Percentiles rank a stretch among this genome's conserved stretches.
phyloP scores from a whole-genome alignment of 345 rosid genomes.

The Citrus sinensis region DVS_A1.0 CM039169.1:170001-170500 shows the following conservation, averaged over 20 bases:
- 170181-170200: constrained; percentile 14
- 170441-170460: constrained; percentile 33
- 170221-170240: neutral
- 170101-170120: constrained; percentile 13
- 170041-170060: neutral
- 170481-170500: neutral
- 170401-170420: constrained; percentile 22
- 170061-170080: constrained; percentile 8
- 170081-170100: constrained; percentile 24
- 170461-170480: neutral
- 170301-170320: neutral
- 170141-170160: neutral
- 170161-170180: neutral
- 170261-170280: neutral
- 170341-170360: neutral
- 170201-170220: neutral
- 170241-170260: constrained; percentile 20
- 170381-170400: neutral
- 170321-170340: neutral
- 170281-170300: constrained; percentile 10
- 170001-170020: constrained; percentile 15
- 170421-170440: constrained; percentile 38
- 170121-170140: neutral
- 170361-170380: neutral
- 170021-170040: neutral